These are phyloP conservation scores for Uromyces viciae-fabae DNA, from an alignment of 1,284 basidiomycete genomes.

Conservation along the genomic window DNA sequence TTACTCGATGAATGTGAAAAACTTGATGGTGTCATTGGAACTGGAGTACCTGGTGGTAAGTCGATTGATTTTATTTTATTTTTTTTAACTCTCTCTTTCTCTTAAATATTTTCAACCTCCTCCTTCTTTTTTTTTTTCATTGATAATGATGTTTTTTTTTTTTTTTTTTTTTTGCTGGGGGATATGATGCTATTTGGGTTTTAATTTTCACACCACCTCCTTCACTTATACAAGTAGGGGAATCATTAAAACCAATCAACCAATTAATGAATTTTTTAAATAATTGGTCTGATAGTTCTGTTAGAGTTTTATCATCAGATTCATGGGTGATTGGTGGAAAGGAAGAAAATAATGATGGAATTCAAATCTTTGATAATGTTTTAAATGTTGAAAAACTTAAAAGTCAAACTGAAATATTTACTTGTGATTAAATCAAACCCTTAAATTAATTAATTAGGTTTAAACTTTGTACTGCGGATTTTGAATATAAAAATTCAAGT, in stretches of 20 bases:
- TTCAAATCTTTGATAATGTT: background rate
- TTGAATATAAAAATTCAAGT: no score
- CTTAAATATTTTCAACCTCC: background rate
- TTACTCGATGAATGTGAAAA: constrained; percentile 77
- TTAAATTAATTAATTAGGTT: no score
- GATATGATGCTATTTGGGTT: constrained; percentile 94
- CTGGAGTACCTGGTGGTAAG: constrained; percentile 81
- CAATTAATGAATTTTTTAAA: constrained; percentile 12
- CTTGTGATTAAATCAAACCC: no score
- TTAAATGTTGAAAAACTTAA: background rate
- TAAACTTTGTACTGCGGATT: no score
- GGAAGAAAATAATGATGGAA: constrained; percentile 4
- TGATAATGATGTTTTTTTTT: background rate
- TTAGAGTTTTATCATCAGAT: constrained; percentile 20
- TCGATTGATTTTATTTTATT: background rate
- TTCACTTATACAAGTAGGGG: background rate
- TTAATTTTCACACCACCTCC: constrained; percentile 67
- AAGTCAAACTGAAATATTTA: background rate
- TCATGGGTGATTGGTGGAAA: constrained; percentile 26
- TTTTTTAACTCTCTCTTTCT: background rate
- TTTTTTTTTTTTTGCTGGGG: constrained; percentile 62
- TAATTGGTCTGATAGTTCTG: constrained; percentile 7
- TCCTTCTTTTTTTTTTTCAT: background rate
- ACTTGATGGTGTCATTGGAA: constrained; percentile 79
- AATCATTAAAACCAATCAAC: background rate